Conservation (phyloP, 352 stramenopile genomes). For the Phytophthora meadii region DNA sequence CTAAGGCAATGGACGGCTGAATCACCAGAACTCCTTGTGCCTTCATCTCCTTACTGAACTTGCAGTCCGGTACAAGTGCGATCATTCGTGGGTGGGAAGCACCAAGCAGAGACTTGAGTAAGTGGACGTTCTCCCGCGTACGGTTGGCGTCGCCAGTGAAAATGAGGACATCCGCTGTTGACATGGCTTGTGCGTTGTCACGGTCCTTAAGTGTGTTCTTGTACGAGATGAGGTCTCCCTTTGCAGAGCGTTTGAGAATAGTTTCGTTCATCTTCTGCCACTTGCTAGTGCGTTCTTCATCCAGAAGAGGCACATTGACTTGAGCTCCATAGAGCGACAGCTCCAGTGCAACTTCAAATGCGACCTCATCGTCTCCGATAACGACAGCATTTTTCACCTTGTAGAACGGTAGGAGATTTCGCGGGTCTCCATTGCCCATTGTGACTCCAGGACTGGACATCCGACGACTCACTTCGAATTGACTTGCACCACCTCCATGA, state of each 20-base stretch:
- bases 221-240: constrained; percentile 72
- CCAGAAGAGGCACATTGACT: constrained; percentile 66
- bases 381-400: constrained; percentile 63
- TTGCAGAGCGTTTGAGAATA: constrained; percentile 56
- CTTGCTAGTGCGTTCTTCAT: constrained; percentile 63
- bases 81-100: constrained; percentile 62
- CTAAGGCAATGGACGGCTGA: constrained; percentile 70
- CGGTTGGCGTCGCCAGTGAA: constrained; percentile 63
- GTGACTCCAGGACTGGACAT: constrained; percentile 17
- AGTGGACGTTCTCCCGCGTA: constrained; percentile 58
- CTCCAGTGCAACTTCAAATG: constrained; percentile 69
- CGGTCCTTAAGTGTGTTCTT: constrained; percentile 69
- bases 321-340: constrained; percentile 69
- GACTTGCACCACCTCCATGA: constrained; percentile 4
- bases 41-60: constrained; percentile 56
- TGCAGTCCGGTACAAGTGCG: constrained; percentile 56
- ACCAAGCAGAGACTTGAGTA: constrained; percentile 52
- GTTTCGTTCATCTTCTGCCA: constrained; percentile 71
- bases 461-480: constrained; percentile 23
- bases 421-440: constrained; percentile 48
- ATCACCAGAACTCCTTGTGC: constrained; percentile 48
- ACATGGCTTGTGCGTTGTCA: constrained; percentile 45
- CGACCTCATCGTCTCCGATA: constrained; percentile 68
- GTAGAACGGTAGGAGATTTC: constrained; percentile 48
- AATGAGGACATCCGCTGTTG: constrained; percentile 60